A percentile compares a stretch with the other conserved stretches of the same genome.
Evolutionary conservation across 441 rosid genomes (phyloP).

Genomic region (Erodium trifolium): DNA sequence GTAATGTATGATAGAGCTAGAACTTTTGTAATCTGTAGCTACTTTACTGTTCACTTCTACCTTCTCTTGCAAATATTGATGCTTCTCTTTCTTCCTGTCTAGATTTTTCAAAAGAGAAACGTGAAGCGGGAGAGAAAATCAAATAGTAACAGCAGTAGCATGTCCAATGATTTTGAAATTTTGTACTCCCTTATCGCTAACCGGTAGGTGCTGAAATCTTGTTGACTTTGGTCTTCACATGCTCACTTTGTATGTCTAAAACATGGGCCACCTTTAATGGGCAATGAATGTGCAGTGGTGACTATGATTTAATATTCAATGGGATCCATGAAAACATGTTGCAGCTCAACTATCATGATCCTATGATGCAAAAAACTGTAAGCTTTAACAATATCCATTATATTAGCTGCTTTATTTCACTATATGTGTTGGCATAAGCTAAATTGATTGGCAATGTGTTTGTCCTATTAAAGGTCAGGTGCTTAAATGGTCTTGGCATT

Average conservation of each 20-base stretch:
- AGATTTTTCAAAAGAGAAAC: constrained; percentile 88
- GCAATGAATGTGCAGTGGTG: constrained; percentile 62
- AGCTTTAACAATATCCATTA: constrained; percentile 27
- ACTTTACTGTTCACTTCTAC: constrained; percentile 17
- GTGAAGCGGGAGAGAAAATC: constrained; percentile 41
- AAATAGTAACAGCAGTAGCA: constrained; percentile 25
- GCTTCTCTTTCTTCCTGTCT: constrained; percentile 10
- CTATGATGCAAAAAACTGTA: constrained; percentile 90
- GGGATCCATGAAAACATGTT: constrained; percentile 87
- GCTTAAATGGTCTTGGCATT: constrained; percentile 63
- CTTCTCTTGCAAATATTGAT: constrained; percentile 19
- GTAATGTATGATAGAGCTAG: constrained; percentile 28
- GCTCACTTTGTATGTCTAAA: constrained; percentile 15
- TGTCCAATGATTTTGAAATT: constrained; percentile 46
- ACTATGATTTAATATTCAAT: constrained; percentile 76
- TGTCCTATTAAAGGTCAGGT: constrained; percentile 49
- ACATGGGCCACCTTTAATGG: constrained; percentile 21
- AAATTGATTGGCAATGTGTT: constrained; percentile 18
- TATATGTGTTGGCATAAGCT: constrained; percentile 18
- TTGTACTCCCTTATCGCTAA: constrained; percentile 60
- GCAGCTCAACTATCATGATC: constrained; percentile 89
- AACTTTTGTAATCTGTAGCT: constrained; percentile 13
- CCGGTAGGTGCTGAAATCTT: constrained; percentile 43
- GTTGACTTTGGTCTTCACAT: constrained; percentile 11
- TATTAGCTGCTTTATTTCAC: constrained; percentile 14